phyloP scores from a whole-genome alignment of 495 filamentous ascomycete species.

The Daldinia concentrica region DNA sequence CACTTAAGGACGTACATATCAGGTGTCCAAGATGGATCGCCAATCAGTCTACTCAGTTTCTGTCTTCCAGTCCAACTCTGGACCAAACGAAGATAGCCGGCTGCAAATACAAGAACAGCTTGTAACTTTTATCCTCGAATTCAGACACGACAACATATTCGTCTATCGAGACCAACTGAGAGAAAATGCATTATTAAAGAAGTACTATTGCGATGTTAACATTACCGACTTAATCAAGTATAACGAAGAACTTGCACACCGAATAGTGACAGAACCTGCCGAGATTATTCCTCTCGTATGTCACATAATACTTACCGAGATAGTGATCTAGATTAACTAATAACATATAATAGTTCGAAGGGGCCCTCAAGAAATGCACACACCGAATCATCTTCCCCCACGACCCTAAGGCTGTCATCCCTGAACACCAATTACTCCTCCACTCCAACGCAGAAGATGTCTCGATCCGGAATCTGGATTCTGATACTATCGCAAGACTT shows the following conservation, averaged over 20 bases:
- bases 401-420: slow-evolving; percentile 73
- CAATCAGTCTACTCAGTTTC: slow-evolving; percentile 85
- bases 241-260: slow-evolving; percentile 94
- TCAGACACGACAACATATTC: slow-evolving; percentile 94
- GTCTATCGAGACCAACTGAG: slow-evolving; percentile 98
- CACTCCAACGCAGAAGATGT: slow-evolving; percentile 90
- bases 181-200: slow-evolving; percentile 93
- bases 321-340: slow-evolving; percentile 34
- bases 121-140: slow-evolving; percentile 91
- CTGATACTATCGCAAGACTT: slow-evolving; percentile 90
- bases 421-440: slow-evolving; percentile 94
- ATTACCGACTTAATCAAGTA: slow-evolving; percentile 96
- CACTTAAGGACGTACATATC: slow-evolving; percentile 6
- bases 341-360: slow-evolving; percentile 75
- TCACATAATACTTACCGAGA: neutral
- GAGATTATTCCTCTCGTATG: slow-evolving; percentile 91
- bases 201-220: slow-evolving; percentile 97
- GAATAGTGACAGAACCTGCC: slow-evolving; percentile 86
- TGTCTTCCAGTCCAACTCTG: slow-evolving; percentile 73
- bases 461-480: slow-evolving; percentile 93
- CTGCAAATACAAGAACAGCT: slow-evolving; percentile 67
- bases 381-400: slow-evolving; percentile 86
- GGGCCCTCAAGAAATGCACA: slow-evolving; percentile 87
- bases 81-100: slow-evolving; percentile 63
- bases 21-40: slow-evolving; percentile 74